Conservation (phyloP, 805 yeast species). For the Naumovozyma baii region DNA sequence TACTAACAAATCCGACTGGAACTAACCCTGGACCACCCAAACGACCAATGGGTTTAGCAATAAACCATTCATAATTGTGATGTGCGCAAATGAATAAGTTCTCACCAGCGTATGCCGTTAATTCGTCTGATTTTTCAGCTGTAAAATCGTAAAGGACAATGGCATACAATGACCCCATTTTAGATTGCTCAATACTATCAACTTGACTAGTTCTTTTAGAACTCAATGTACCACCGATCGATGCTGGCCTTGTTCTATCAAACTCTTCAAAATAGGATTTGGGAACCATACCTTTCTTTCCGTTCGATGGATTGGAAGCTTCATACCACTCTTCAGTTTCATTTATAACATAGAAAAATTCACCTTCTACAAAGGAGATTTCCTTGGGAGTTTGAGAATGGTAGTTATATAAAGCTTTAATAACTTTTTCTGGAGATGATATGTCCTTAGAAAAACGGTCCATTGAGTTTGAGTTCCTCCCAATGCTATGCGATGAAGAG, state of each 20-base stretch:
- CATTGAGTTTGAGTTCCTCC: background rate
- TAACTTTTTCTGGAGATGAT: conserved; percentile 59
- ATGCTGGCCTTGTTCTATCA: conserved; percentile 42
- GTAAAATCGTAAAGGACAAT: conserved; percentile 75
- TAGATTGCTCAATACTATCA: conserved; percentile 10
- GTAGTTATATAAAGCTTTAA: conserved; percentile 72
- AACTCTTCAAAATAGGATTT: conserved; percentile 72
- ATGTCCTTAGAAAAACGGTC: conserved; percentile 9
- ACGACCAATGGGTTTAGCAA: conserved; percentile 90
- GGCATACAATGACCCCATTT: conserved; percentile 57
- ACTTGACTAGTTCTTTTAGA: conserved; percentile 6
- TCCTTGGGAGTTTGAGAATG: conserved; percentile 74
- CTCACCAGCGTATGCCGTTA: conserved; percentile 78
- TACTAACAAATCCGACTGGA: conserved; percentile 81
- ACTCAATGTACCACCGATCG: conserved; percentile 2
- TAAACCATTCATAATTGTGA: conserved; percentile 94
- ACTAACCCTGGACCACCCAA: conserved; percentile 96
- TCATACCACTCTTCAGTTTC: conserved; percentile 70
- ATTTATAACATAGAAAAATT: conserved; percentile 74
- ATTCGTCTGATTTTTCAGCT: conserved; percentile 73
- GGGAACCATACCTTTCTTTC: conserved; percentile 80
- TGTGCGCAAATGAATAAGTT: conserved; percentile 90
- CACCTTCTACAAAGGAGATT: conserved; percentile 68
- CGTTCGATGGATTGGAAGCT: conserved; percentile 77
- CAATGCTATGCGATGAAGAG: background rate